Evolutionary conservation across 768 basidiomycete species (phyloP).

Genomic region (Trametes maxima): DNA sequence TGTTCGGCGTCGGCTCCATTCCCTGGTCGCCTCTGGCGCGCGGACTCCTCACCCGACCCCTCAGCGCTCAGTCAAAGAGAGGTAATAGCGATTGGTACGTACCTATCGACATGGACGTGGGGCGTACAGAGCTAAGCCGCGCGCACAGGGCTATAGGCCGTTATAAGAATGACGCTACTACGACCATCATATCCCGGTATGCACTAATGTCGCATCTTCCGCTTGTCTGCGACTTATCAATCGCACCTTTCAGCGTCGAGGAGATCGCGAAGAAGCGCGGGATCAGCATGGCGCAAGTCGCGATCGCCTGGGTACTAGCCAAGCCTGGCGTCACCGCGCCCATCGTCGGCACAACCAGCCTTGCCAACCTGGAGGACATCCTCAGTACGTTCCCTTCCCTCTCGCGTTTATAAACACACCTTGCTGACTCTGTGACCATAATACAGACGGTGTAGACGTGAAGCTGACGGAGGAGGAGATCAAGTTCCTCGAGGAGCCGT

Average conservation of each 20-base stretch:
- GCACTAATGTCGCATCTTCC: too few species aligned
- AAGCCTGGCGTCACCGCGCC: conserved; percentile 30
- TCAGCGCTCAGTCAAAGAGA: conserved; percentile 28
- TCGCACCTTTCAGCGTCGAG: conserved; percentile 34
- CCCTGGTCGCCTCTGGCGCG: conserved; percentile 43
- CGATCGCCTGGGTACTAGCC: conserved; percentile 38
- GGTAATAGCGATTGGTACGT: conserved; percentile 28
- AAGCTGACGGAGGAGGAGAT: too few species aligned
- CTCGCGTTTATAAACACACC: background rate
- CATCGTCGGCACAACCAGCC: conserved; percentile 37
- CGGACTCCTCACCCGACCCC: conserved; percentile 36
- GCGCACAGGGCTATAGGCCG: too few species aligned
- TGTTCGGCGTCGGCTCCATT: conserved; percentile 36
- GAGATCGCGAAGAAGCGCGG: conserved; percentile 44
- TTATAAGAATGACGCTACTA: too few species aligned
- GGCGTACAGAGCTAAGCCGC: too few species aligned
- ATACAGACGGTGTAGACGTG: too few species aligned
- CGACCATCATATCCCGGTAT: too few species aligned
- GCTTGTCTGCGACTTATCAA: too few species aligned
- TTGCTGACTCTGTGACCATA: too few species aligned
- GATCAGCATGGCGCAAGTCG: conserved; percentile 39
- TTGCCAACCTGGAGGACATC: conserved; percentile 41
- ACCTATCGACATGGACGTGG: too few species aligned
- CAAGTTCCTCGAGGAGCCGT: conserved; percentile 49
- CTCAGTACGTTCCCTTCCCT: conserved; percentile 26